A percentile compares a stretch with the other conserved stretches of the same genome.
Conservation (phyloP, 495 filamentous ascomycete species). For the Copromyces sp. region DNA sequence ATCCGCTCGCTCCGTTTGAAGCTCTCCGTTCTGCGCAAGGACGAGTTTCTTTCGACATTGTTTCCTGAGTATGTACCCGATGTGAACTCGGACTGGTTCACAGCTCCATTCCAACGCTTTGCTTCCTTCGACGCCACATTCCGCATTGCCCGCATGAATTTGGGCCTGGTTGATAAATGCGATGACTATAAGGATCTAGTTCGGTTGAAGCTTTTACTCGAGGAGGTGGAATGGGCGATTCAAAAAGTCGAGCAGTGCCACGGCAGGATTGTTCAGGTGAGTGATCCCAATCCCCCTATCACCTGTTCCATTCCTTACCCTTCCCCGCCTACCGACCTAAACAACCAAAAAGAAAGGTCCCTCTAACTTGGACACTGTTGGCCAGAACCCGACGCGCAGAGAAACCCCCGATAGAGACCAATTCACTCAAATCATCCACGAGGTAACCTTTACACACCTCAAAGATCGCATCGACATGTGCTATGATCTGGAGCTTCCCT, state of each 20-base stretch:
- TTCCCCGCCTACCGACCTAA: background rate
- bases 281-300: background rate
- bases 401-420: background rate
- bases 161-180: background rate
- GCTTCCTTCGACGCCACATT: background rate
- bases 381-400: background rate
- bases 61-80: background rate
- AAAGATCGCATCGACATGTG: background rate
- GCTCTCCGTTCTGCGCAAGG: background rate
- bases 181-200: background rate
- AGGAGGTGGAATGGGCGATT: background rate
- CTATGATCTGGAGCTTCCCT: background rate
- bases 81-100: background rate
- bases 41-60: background rate
- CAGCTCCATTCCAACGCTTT: background rate
- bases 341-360: background rate
- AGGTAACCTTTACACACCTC: background rate
- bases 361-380: background rate
- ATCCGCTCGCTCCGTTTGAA: background rate
- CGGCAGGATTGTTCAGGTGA: background rate
- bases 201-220: background rate
- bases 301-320: background rate
- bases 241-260: background rate
- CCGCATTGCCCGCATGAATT: background rate
- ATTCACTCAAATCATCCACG: background rate